phyloP scores from a whole-genome alignment of 106 monocot genomes.

The Amphibolis antarctica region DNA sequence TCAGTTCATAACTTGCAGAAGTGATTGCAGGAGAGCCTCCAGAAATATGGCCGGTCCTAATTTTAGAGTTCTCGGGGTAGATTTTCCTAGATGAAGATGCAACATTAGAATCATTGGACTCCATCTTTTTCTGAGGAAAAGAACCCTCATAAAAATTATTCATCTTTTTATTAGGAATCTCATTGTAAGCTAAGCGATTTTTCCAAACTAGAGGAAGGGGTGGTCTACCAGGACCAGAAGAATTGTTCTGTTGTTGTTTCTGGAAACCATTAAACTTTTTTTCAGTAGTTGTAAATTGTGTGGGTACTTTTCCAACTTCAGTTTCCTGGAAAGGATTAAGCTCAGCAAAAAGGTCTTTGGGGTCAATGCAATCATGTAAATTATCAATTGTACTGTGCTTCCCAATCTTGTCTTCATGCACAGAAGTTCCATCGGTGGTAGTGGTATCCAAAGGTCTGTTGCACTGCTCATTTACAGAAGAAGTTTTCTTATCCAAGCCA shows the following conservation, averaged over 20 bases:
- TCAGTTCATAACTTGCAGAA: constrained; percentile 16
- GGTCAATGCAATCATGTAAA: constrained; percentile 29
- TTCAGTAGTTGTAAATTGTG: constrained; percentile 26
- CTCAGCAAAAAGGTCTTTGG: constrained; percentile 67
- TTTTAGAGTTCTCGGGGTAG: constrained; percentile 14
- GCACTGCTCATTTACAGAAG: constrained; percentile 13
- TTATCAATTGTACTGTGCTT: constrained; percentile 8
- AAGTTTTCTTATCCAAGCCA: constrained; percentile 11
- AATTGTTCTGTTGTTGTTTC: constrained; percentile 50
- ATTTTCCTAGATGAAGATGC: constrained; percentile 21
- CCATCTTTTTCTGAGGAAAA: constrained; percentile 46
- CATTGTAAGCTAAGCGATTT: constrained; percentile 70
- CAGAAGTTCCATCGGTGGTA: constrained; percentile 17
- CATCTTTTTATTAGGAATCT: constrained; percentile 36
- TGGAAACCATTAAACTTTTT: constrained; percentile 41
- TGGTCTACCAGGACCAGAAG: constrained; percentile 53
- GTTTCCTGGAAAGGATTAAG: constrained; percentile 64
- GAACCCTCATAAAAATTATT: constrained; percentile 40
- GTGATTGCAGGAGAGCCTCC: constrained; percentile 4
- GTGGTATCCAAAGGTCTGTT: constrained; percentile 16
- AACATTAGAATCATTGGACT: constrained; percentile 30
- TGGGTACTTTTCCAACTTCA: constrained; percentile 31
- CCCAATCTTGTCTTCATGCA: constrained; percentile 19
- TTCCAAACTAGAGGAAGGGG: constrained; percentile 76
- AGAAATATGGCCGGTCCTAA: constrained; percentile 13